phyloP scores from a whole-genome alignment of 73 alveolate genomes.

The Effrenium voratum region DNA sequence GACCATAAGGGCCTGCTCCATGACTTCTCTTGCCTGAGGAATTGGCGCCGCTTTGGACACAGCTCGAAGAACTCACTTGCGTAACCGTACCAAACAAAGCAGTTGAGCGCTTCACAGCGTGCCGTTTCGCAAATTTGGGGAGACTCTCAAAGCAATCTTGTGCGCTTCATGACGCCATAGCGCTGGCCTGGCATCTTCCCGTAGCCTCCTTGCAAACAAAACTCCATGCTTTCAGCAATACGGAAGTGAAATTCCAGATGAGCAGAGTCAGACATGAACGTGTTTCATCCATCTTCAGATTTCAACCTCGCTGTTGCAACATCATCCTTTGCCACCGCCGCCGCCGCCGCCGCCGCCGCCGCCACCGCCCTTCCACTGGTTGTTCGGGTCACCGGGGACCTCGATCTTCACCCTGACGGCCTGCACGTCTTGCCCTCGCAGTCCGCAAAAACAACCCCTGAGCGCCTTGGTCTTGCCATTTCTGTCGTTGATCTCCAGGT shows the following conservation, averaged over 20 bases:
- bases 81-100: no score
- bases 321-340: not conserved
- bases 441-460: not conserved
- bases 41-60: no score
- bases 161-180: not conserved
- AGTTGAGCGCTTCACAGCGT: no score
- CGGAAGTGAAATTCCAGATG: no score
- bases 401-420: conserved; percentile 85
- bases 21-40: conserved; percentile 31
- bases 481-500: conserved; percentile 86
- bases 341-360: conserved; percentile 56
- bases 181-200: conserved; percentile 26
- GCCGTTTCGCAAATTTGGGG: no score
- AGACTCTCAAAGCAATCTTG: not conserved
- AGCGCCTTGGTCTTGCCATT: conserved; percentile 86
- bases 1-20: conserved; percentile 62
- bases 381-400: conserved; percentile 65
- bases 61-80: no score
- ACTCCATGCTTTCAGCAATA: no score
- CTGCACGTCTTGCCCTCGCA: not conserved
- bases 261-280: not conserved
- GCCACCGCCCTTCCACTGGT: conserved; percentile 18
- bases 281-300: not conserved
- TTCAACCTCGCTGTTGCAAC: not conserved
- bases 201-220: conserved; percentile 8